These are phyloP conservation scores for Phellopilus nigrolimitatus DNA, from an alignment of 1,284 basidiomycete genomes.

Conservation along the genomic window DNA sequence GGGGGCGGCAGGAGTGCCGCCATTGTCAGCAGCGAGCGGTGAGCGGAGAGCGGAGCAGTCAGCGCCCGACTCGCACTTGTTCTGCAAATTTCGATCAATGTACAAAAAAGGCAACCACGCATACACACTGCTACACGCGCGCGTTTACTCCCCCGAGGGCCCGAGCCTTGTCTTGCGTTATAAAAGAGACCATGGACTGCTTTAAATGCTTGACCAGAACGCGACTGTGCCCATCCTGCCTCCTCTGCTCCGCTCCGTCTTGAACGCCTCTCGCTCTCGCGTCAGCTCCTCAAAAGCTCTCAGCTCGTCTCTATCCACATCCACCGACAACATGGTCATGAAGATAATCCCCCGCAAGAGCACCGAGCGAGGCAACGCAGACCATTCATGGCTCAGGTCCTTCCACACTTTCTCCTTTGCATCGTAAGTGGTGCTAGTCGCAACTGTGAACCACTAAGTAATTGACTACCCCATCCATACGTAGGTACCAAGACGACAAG, in stretches of 20 bases:
- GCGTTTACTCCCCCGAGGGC: background rate
- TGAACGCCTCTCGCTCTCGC: conserved; percentile 8
- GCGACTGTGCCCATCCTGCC: background rate
- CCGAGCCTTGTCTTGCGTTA: background rate
- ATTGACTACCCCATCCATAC: no score
- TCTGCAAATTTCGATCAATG: background rate
- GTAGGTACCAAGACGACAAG: conserved; percentile 57
- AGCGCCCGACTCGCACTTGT: background rate
- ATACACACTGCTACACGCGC: background rate
- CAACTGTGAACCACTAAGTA: no score
- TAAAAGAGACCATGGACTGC: background rate
- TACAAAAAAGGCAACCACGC: background rate
- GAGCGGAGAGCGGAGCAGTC: background rate
- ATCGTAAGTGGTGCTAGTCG: conserved; percentile 52
- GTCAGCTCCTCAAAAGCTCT: background rate
- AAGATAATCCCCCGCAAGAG: conserved; percentile 55
- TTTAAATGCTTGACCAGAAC: background rate
- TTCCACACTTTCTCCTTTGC: conserved; percentile 88
- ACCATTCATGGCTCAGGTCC: conserved; percentile 90
- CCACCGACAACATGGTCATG: conserved; percentile 23
- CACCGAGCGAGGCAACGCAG: conserved; percentile 69
- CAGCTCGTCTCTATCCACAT: background rate
- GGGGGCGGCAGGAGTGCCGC: conserved; percentile 80
- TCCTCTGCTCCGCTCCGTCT: conserved; percentile 7
- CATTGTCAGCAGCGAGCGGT: conserved; percentile 40